These are phyloP conservation scores for Infundibulicybe gibba DNA, from an alignment of 768 basidiomycete genomes.

Conservation along the genomic window DNA sequence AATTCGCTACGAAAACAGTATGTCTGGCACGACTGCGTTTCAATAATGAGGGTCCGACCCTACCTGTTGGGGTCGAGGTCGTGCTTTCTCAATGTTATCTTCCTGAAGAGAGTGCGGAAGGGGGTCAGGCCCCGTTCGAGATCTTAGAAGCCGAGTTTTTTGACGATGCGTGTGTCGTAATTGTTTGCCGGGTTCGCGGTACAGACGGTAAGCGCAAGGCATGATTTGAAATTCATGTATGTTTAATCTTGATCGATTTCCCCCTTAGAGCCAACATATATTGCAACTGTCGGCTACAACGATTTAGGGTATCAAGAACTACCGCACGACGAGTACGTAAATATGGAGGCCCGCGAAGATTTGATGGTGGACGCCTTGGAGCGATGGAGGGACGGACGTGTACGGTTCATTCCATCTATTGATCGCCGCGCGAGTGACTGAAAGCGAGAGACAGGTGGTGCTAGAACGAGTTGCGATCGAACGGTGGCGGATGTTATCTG, in stretches of 20 bases:
- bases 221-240: slow-evolving; percentile 17
- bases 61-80: slow-evolving; percentile 41
- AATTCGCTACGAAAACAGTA: slow-evolving; percentile 35
- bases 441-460: slow-evolving; percentile 35
- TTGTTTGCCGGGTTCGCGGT: slow-evolving; percentile 54
- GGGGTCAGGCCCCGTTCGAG: slow-evolving; percentile 36
- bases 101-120: slow-evolving; percentile 34
- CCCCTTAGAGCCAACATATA: slow-evolving; percentile 44
- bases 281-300: slow-evolving; percentile 62
- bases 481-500: slow-evolving; percentile 51
- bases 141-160: slow-evolving; percentile 74
- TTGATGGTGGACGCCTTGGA: slow-evolving; percentile 56
- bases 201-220: slow-evolving; percentile 43
- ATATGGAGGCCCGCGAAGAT: slow-evolving; percentile 54
- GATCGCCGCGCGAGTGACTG: too few relatives aligned
- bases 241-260: slow-evolving; percentile 30
- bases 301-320: slow-evolving; percentile 58
- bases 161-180: slow-evolving; percentile 66
- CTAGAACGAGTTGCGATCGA: slow-evolving; percentile 48
- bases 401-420: slow-evolving; percentile 30
- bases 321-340: slow-evolving; percentile 47
- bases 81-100: slow-evolving; percentile 54
- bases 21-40: slow-evolving; percentile 54
- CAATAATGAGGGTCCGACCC: slow-evolving; percentile 31
- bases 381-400: slow-evolving; percentile 61